Evolutionary conservation across 345 rosid genomes (phyloP), one percentile per base, ranked within the genome.

Genomic region (Hibiscus mutabilis): DNA sequence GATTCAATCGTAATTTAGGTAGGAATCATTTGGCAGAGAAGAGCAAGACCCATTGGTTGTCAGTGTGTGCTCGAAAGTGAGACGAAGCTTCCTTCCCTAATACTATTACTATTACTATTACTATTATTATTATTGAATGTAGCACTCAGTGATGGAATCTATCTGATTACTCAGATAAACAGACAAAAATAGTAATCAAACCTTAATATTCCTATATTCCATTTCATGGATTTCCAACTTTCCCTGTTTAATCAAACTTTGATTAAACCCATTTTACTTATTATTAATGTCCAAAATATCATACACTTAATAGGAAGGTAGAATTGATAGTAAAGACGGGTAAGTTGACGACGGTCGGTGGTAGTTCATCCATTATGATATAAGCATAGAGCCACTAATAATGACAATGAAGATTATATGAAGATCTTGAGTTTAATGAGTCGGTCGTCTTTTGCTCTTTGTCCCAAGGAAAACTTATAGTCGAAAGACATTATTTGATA

Each of bases 1-100:
- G 80, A 79, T 83, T 82, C 18, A 72, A 77, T 76, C 80, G 77
- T 59, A 72, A 74, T 56, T 63, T 67, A 78, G 52, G 84, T 60
- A 78, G 52, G 84, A 77, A 74, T 88, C 85, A 75, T 27, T 29
- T 80, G 79, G 58, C 37, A 66, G 57, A 25, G 24, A 14, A 9
- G 63, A 6, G 57, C 29, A 6, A 37, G 60, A 83, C 75, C 77
- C 84, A 77, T 82, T 76, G 60, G 60, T 21, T 55, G 56, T n/a
- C 22, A 49, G 1, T 12, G 10, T 72, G 13, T 78, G 18, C 85
- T 79, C 84, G 89, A 37, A 37, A 37, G 88, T 77, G 86, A 22
- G 27, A 21, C 59, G 55, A 82, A 73, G 73, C 74, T 77, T 75
- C 37, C 75, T 42, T 42, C 46, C 12, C 46, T 42, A 9, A 0